Percentiles rank a stretch among this genome's conserved stretches.
These are phyloP conservation scores for Sisymbrium irio DNA, from an alignment of 345 rosid species.

Conservation along the genomic window DNA sequence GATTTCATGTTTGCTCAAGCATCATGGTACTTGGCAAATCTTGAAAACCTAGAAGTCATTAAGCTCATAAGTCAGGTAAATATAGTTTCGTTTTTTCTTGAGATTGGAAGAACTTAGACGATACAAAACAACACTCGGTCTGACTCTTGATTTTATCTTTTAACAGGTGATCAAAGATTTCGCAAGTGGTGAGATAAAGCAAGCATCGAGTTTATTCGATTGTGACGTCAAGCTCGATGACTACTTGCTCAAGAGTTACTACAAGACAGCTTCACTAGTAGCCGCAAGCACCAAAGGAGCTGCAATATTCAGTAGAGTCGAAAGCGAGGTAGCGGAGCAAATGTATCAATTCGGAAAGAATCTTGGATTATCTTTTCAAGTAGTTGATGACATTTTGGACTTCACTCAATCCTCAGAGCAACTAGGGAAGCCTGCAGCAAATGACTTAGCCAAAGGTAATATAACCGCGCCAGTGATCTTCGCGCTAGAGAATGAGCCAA, in stretches of 20 bases:
- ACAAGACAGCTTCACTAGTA: constrained; percentile 88
- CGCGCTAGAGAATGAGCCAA: constrained; percentile 71
- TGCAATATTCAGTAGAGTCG: constrained; percentile 78
- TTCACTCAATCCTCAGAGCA: constrained; percentile 91
- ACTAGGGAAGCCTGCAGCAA: constrained; percentile 89
- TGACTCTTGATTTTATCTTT: constrained; percentile 14
- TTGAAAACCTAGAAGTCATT: constrained; percentile 89
- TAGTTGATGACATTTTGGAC: constrained; percentile 89
- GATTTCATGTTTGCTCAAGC: constrained; percentile 99
- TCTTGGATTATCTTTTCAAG: constrained; percentile 91
- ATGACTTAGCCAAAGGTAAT: constrained; percentile 82
- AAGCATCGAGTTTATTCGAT: constrained; percentile 91
- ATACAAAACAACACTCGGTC: background rate
- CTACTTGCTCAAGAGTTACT: constrained; percentile 86
- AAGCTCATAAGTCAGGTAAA: constrained; percentile 94
- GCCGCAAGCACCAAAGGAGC: constrained; percentile 97
- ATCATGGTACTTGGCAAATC: constrained; percentile 95
- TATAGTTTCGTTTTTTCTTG: background rate
- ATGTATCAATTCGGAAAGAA: constrained; percentile 87
- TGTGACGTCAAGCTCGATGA: constrained; percentile 75
- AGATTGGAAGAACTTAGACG: background rate
- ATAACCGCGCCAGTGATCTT: constrained; percentile 91
- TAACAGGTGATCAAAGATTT: constrained; percentile 92
- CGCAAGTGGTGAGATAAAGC: constrained; percentile 98
- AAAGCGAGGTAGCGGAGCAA: constrained; percentile 42